Conservation (phyloP, 345 rosid genomes). For the Barbarea vulgaris region DNA sequence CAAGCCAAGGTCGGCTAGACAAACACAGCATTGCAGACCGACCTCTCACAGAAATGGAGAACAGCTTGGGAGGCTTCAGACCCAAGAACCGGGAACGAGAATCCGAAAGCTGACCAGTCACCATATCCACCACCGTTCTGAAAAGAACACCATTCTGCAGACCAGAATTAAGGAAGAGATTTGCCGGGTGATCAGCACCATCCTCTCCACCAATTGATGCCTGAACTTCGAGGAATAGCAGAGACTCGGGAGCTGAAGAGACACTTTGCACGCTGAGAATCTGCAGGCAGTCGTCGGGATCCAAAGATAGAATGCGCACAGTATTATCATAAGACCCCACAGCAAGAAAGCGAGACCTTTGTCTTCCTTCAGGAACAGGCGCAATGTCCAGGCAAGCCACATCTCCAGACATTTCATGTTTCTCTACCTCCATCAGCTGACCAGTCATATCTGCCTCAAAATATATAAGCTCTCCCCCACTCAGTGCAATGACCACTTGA, state of each 20-base stretch:
- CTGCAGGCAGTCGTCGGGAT: conserved; percentile 99
- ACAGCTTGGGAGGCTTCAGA: conserved; percentile 86
- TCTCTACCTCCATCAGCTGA: conserved; percentile 97
- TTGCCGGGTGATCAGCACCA: conserved; percentile 99
- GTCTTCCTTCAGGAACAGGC: conserved; percentile 99
- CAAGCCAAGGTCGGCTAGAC: conserved; percentile 99
- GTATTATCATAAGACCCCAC: conserved; percentile 97
- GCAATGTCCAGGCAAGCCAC: conserved; percentile 99
- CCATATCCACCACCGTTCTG: conserved; percentile 96
- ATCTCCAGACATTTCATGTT: conserved; percentile 99
- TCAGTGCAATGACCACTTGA: conserved; percentile 94
- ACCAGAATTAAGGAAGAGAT: conserved; percentile 96
- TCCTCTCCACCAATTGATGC: conserved; percentile 97
- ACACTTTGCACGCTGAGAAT: conserved; percentile 95
- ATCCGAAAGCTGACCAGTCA: conserved; percentile 98
- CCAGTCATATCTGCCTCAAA: conserved; percentile 98
- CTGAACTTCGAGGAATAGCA: conserved; percentile 96
- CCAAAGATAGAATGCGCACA: conserved; percentile 86
- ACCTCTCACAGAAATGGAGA: conserved; percentile 80
- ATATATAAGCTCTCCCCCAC: conserved; percentile 97
- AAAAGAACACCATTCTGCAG: conserved; percentile 91
- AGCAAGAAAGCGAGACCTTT: conserved; percentile 95
- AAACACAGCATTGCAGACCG: conserved; percentile 93
- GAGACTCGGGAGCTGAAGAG: conserved; percentile 94
- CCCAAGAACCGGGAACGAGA: conserved; percentile 96